Base-by-base conservation (phyloP, 345 rosid genomes). In the Limnanthes douglasii region DNA sequence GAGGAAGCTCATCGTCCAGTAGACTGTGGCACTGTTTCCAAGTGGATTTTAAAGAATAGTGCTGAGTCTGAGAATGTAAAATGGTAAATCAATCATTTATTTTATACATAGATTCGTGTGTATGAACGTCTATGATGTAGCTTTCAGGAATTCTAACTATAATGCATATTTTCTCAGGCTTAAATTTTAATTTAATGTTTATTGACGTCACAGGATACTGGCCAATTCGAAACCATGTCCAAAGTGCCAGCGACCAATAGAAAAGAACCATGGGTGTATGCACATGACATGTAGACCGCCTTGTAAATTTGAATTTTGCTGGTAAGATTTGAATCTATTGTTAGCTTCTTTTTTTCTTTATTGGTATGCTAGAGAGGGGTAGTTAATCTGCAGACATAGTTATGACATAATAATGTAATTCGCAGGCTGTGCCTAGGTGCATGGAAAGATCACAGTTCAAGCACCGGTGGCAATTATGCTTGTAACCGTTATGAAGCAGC, bases 201-300 rank as follows among this genome's bases (percentile, higher is more conserved):
- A n/a, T n/a, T n/a, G n/a, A 40, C 34, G 23, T n/a, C 31, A 13
- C 74, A 90, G 96, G 96, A 92, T 92, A 51, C 78, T 92, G 33
- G 99, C 99, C 40, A 92, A 92, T 56, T 92, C 99, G 21, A 92
- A 92, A 70, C 99, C 99, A 42, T 85, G 99, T 68, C 99, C 99
- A 1, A 92, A 73, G 61, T 85, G 99, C 68, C 85, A 90, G 72
- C 72, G 98, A 23, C 98, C 96, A 16, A 90, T 90, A 56, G 98
- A 90, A 55, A 90, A 90, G 55, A 85, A 92, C 56, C 99, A 92
- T 57, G 99, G 99, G 48, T 92, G 99, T 60, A 92, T 85, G 96
- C 99, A 92, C 32, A 85, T 92, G 85, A 92, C 93, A 47, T 92
- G 99, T 60, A 73, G 88, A 0, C 96, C 93, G 4, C 98, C 98